These are phyloP conservation scores for Rhytidhysteron rufulum DNA, from an alignment of 2,329 filamentous ascomycete genomes.

Conservation along the genomic window DNA sequence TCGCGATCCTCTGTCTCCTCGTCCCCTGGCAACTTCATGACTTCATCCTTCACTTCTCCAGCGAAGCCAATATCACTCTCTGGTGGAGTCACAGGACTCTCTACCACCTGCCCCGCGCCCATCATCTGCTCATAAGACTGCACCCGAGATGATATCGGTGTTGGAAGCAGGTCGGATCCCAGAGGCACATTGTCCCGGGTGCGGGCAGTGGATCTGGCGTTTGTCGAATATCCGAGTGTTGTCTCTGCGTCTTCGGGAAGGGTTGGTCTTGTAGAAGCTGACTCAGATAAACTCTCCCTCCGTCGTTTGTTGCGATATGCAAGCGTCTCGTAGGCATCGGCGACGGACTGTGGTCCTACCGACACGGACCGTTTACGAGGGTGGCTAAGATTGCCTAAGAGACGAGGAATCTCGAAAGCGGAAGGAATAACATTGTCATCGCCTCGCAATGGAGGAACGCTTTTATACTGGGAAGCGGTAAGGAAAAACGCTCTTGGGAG, in stretches of 20 bases:
- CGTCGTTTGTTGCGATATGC: slow-evolving; percentile 77
- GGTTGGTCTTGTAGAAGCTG: slow-evolving; percentile 16
- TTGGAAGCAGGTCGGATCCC: slow-evolving; percentile 43
- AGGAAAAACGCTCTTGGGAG: slow-evolving; percentile 89
- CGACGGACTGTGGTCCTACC: slow-evolving; percentile 89
- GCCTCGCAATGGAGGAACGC: slow-evolving; percentile 68
- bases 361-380: slow-evolving; percentile 80
- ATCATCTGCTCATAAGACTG: slow-evolving; percentile 70
- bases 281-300: slow-evolving; percentile 55
- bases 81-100: slow-evolving; percentile 18
- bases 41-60: slow-evolving; percentile 13
- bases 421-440: slow-evolving; percentile 87
- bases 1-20: slow-evolving; percentile 49
- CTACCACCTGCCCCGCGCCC: slow-evolving; percentile 57
- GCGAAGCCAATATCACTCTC: slow-evolving; percentile 29
- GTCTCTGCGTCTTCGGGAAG: slow-evolving; percentile 8
- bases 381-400: slow-evolving; percentile 78
- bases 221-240: slow-evolving; percentile 4
- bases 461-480: slow-evolving; percentile 85
- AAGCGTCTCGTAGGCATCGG: slow-evolving; percentile 92
- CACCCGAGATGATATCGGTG: slow-evolving; percentile 46
- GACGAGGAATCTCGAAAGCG: slow-evolving; percentile 78
- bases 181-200: slow-evolving; percentile 30
- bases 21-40: slow-evolving; percentile 17
- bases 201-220: slow-evolving; percentile 26